A percentile compares a stretch with the other conserved stretches of the same genome.
Conservation (phyloP, 2,329 filamentous ascomycete species). For the Bipolaris cookei region DNA sequence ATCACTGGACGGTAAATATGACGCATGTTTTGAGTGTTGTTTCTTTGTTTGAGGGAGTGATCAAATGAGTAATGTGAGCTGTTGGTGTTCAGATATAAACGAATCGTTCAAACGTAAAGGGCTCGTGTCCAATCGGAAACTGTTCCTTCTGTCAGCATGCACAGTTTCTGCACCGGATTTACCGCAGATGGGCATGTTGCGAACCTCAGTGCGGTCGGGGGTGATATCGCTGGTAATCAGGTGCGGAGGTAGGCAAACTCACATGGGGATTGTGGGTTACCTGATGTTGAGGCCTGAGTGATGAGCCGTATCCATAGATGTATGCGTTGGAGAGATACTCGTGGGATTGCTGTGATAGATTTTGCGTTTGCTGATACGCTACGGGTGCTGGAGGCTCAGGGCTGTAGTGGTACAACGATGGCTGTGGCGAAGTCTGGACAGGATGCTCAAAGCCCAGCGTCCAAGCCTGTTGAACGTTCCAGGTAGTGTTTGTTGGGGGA, state of each 20-base stretch:
- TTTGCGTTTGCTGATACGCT: constrained; percentile 21
- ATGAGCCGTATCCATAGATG: constrained; percentile 20
- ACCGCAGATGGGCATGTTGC: constrained; percentile 9
- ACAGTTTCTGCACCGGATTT: background rate
- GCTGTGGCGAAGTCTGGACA: constrained; percentile 11
- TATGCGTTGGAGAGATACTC: constrained; percentile 17
- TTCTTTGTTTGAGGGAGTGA: background rate
- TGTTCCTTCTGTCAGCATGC: constrained; percentile 15
- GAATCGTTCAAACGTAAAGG: background rate
- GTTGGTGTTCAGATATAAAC: constrained; percentile 8
- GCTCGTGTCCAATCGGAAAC: constrained; percentile 16
- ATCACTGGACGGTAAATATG: background rate
- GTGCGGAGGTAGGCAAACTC: constrained; percentile 26
- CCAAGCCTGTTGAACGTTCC: constrained; percentile 31
- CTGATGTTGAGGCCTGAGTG: constrained; percentile 18
- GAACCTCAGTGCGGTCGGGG: constrained; percentile 18
- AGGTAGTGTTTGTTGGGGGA: constrained; percentile 21
- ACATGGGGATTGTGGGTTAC: constrained; percentile 19
- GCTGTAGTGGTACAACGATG: constrained; percentile 22
- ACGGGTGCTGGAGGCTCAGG: constrained; percentile 15
- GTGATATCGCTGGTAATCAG: constrained; percentile 15
- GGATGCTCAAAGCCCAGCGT: constrained; percentile 20
- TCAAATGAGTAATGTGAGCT: background rate
- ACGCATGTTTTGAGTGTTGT: background rate
- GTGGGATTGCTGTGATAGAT: constrained; percentile 19